Conservation (phyloP, 1,139 yeast species). For the Pichia sp. region DNA sequence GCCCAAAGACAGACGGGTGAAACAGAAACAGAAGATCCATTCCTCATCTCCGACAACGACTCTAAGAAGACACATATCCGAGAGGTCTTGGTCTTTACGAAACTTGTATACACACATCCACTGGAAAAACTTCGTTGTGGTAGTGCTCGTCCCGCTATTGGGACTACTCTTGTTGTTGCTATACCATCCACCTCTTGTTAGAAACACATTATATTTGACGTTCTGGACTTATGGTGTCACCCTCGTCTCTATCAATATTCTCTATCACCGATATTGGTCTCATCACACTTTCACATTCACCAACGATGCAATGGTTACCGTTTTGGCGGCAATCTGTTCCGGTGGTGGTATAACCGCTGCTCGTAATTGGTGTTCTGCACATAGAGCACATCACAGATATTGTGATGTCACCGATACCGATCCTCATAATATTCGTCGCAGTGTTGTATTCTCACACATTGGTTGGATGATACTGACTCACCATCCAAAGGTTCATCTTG, state of each 20-base stretch:
- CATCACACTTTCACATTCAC: conserved; percentile 46
- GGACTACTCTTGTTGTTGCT: conserved; percentile 20
- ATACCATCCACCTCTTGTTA: conserved; percentile 18
- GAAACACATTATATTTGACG: conserved; percentile 28
- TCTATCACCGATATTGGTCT: conserved; percentile 62
- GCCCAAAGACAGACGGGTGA: no score
- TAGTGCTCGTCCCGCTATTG: conserved; percentile 25
- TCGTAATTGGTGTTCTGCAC: conserved; percentile 57
- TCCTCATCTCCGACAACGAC: no score
- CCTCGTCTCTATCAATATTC: conserved; percentile 39
- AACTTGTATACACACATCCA: conserved; percentile 32
- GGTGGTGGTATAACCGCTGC: conserved; percentile 59
- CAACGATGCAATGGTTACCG: conserved; percentile 31
- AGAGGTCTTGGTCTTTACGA: conserved; percentile 31
- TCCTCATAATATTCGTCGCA: conserved; percentile 58
- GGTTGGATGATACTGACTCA: conserved; percentile 60
- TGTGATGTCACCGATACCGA: conserved; percentile 55
- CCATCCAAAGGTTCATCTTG: conserved; percentile 33
- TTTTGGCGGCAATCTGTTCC: conserved; percentile 48
- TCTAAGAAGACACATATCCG: conserved; percentile 25
- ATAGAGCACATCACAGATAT: conserved; percentile 65
- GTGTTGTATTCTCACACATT: conserved; percentile 52
- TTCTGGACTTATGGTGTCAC: conserved; percentile 36
- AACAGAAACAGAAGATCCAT: no score
- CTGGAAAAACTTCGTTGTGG: conserved; percentile 27